A percentile compares a stretch with the other conserved stretches of the same genome.
These are phyloP conservation scores for Magnolia changhungtana DNA, from an alignment of 164 flowering plant species.

Conservation along the genomic window DNA sequence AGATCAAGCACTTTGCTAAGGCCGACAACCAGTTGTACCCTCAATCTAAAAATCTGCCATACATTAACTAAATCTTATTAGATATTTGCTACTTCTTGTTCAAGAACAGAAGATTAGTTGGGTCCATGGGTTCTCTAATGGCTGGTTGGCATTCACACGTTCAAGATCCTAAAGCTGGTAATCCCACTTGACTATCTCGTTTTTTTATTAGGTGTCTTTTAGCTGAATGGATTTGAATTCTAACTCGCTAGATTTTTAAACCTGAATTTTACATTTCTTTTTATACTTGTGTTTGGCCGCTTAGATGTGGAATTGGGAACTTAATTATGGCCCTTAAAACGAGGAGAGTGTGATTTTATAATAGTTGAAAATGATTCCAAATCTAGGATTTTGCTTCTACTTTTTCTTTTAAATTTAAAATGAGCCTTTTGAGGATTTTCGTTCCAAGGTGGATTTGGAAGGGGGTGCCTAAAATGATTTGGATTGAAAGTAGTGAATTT, in stretches of 20 bases:
- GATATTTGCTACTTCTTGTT: not conserved
- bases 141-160: conserved; percentile 71
- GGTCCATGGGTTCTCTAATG: conserved; percentile 72
- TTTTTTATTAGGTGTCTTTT: not conserved
- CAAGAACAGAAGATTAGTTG: not conserved
- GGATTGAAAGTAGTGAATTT: no score
- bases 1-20: not conserved
- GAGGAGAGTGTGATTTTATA: no score
- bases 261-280: no score
- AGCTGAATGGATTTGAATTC: no score
- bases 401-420: not conserved
- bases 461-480: no score
- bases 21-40: not conserved
- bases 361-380: no score
- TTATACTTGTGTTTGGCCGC: no score
- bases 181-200: not conserved
- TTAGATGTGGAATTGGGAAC: no score
- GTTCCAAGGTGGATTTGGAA: no score
- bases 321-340: no score
- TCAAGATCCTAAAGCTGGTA: conserved; percentile 53
- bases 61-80: not conserved
- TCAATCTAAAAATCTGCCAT: not conserved
- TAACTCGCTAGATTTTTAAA: no score
- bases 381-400: not conserved
- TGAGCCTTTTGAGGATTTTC: not conserved